These are phyloP conservation scores for Agaricales sp. DNA, from an alignment of 1,284 basidiomycete genomes.

Conservation along the genomic window DNA sequence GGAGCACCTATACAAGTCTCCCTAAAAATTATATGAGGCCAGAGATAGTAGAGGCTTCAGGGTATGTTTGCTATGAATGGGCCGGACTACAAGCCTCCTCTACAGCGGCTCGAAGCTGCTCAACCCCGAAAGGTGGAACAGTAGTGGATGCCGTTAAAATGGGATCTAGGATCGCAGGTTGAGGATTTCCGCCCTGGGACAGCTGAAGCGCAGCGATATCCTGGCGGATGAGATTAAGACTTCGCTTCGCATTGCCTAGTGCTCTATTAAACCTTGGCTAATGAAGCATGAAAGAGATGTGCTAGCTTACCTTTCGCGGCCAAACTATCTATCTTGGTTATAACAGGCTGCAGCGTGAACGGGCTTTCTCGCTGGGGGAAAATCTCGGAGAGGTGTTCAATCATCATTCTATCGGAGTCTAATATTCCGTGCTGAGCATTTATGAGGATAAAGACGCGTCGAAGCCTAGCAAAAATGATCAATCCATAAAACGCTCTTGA, in stretches of 20 bases:
- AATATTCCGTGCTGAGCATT: slow-evolving; percentile 56
- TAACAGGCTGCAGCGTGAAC: slow-evolving; percentile 56
- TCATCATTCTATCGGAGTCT: slow-evolving; percentile 48
- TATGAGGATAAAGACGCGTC: slow-evolving; percentile 59
- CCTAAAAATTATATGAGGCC: no score
- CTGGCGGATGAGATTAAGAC: slow-evolving; percentile 11
- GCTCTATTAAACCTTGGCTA: no score
- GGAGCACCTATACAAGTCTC: no score
- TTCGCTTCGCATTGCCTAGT: background rate
- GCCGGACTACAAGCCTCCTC: slow-evolving; percentile 38
- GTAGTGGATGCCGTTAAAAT: slow-evolving; percentile 46
- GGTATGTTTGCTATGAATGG: no score
- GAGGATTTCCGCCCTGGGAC: slow-evolving; percentile 23
- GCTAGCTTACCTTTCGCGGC: slow-evolving; percentile 17
- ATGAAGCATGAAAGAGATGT: slow-evolving; percentile 1
- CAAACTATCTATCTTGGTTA: slow-evolving; percentile 60
- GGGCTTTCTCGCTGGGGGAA: slow-evolving; percentile 11
- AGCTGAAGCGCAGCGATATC: background rate
- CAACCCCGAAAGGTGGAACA: slow-evolving; percentile 42
- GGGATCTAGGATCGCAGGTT: slow-evolving; percentile 53
- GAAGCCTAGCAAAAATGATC: slow-evolving; percentile 32
- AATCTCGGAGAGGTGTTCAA: slow-evolving; percentile 34
- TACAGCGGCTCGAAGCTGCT: slow-evolving; percentile 44
- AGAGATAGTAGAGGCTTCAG: no score
- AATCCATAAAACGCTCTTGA: no score